Evolutionary conservation across 345 rosid species (phyloP).

Genomic region (Orychophragmus violaceus): DNA sequence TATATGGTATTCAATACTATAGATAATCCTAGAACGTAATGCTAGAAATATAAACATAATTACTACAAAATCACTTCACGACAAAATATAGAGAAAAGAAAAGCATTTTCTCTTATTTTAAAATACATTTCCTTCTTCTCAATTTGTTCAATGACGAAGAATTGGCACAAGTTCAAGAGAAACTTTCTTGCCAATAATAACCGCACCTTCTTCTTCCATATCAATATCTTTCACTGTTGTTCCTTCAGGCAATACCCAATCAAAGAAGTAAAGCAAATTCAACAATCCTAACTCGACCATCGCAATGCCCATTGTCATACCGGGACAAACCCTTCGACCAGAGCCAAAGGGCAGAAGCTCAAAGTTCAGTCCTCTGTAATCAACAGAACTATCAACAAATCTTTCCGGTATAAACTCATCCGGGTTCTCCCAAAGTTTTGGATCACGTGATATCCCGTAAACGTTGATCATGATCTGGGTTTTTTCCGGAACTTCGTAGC

Average conservation of each 20-base stretch:
- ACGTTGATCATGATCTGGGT: conserved; percentile 37
- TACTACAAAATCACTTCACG: not conserved
- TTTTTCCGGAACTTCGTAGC: conserved; percentile 31
- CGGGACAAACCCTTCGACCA: conserved; percentile 27
- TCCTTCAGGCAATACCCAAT: conserved; percentile 28
- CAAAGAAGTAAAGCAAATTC: conserved; percentile 29
- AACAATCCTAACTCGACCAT: conserved; percentile 25
- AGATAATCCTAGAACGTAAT: not conserved
- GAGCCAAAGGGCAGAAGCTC: conserved; percentile 36
- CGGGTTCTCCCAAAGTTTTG: conserved; percentile 35
- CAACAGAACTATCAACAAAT: conserved; percentile 32
- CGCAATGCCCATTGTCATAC: conserved; percentile 33
- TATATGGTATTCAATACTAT: not conserved
- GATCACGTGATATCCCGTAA: conserved; percentile 45
- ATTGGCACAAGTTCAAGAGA: conserved; percentile 26
- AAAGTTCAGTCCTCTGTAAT: conserved; percentile 40
- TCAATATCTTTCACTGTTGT: conserved; percentile 25
- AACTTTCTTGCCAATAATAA: conserved; percentile 24
- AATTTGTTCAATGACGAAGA: not conserved
- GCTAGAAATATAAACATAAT: not conserved
- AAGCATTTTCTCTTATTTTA: not conserved
- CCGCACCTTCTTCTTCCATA: conserved; percentile 26
- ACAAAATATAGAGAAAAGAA: not conserved
- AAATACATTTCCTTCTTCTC: not conserved
- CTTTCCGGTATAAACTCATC: conserved; percentile 46